These are phyloP conservation scores for Chrysanthemum seticuspe DNA, from an alignment of 129 eudicot genomes.

Conservation along the genomic window DNA sequence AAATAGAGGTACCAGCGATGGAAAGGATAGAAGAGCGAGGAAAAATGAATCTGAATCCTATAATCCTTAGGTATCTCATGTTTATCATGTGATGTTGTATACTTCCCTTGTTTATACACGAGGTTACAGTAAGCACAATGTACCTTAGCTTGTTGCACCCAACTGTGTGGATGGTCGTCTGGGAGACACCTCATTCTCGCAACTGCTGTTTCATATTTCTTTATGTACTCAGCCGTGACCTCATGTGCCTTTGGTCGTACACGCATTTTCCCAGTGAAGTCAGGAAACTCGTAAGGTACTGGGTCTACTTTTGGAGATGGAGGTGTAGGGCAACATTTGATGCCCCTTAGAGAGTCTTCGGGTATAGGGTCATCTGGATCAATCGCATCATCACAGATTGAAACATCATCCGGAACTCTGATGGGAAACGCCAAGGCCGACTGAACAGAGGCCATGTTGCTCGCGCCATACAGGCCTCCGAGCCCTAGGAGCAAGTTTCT, in stretches of 20 bases:
- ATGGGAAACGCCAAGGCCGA: conserved; percentile 3
- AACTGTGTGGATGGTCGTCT: conserved; percentile 41
- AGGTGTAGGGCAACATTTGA: background rate
- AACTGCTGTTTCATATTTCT: conserved; percentile 33
- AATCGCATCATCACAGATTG: background rate
- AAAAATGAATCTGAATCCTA: conserved; percentile 36
- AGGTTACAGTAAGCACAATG: conserved; percentile 54
- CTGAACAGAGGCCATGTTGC: conserved; percentile 9
- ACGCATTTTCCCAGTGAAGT: background rate
- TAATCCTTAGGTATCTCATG: background rate
- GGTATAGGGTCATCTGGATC: background rate
- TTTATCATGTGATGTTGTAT: conserved; percentile 17
- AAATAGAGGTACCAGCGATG: conserved; percentile 50
- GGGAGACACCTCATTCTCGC: conserved; percentile 40
- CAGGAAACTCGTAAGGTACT: background rate
- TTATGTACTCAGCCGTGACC: conserved; percentile 1
- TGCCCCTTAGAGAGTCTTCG: background rate
- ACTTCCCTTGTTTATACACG: conserved; percentile 34
- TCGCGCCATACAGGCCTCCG: conserved; percentile 13
- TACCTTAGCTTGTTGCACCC: conserved; percentile 38
- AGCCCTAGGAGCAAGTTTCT: conserved; percentile 20
- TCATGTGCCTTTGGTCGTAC: conserved; percentile 1
- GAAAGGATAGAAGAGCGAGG: conserved; percentile 56
- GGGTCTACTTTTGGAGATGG: background rate
- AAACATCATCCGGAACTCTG: background rate